Percentiles rank a stretch among this genome's conserved stretches.
Evolutionary conservation across 257 asterid species (phyloP).

Genomic region (Salvia miltiorrhiza): DNA sequence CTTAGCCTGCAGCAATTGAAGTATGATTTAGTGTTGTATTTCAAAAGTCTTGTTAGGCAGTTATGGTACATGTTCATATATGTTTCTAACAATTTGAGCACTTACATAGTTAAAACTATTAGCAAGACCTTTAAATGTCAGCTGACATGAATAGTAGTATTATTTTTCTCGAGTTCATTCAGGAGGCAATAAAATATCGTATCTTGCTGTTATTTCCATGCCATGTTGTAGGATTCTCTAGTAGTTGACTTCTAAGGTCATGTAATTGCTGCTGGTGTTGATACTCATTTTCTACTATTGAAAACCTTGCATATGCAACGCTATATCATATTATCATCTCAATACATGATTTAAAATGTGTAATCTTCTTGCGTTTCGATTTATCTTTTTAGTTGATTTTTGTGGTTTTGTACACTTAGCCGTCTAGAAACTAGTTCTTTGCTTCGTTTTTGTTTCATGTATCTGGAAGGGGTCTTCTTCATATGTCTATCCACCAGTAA

Average conservation of each 20-base stretch:
- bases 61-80: neutral
- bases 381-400: neutral
- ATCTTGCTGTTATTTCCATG: neutral
- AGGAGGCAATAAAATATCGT: neutral
- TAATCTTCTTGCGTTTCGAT: neutral
- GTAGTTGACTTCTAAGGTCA: neutral
- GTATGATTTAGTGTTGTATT: neutral
- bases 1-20: neutral
- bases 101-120: neutral
- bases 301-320: neutral
- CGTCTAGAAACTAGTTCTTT: neutral
- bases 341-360: neutral
- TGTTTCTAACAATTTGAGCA: neutral
- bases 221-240: neutral
- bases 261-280: neutral
- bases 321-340: neutral
- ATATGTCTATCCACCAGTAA: too few relatives aligned
- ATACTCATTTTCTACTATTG: neutral
- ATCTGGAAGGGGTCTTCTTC: neutral
- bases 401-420: neutral
- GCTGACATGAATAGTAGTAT: neutral
- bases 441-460: neutral
- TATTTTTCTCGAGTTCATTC: conserved; percentile 4
- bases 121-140: neutral
- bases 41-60: neutral